A percentile compares a stretch with the other conserved stretches of the same genome.
Conservation (phyloP, 495 filamentous ascomycete species). For the Chaetomidium leptoderma region DNA sequence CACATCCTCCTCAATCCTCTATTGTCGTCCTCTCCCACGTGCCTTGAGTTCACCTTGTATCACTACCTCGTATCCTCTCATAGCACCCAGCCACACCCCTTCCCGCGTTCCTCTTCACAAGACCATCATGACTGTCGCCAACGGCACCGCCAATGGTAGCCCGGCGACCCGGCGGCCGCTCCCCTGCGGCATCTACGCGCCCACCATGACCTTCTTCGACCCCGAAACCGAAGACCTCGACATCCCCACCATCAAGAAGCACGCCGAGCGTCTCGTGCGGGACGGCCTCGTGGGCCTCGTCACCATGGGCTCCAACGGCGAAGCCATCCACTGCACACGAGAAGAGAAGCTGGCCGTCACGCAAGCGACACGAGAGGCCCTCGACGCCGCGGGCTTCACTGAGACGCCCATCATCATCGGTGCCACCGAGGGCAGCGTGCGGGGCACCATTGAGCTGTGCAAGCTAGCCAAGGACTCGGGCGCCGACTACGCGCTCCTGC, state of each 20-base stretch:
- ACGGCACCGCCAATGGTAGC: constrained; percentile 37
- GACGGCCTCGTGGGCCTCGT: constrained; percentile 79
- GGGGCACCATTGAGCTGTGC: constrained; percentile 69
- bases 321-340: constrained; percentile 76
- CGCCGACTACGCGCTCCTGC: constrained; percentile 71
- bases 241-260: constrained; percentile 68
- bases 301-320: constrained; percentile 86
- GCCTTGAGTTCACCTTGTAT: background rate
- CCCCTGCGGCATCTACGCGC: constrained; percentile 80
- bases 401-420: constrained; percentile 77
- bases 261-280: constrained; percentile 75
- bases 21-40: constrained; percentile 13
- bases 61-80: background rate
- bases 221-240: constrained; percentile 78
- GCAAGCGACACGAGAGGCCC: constrained; percentile 71
- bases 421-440: constrained; percentile 71
- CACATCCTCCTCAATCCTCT: constrained; percentile 15
- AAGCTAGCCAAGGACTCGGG: constrained; percentile 64
- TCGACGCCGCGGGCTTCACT: constrained; percentile 74
- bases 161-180: constrained; percentile 55
- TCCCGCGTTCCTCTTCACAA: background rate
- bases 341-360: constrained; percentile 74
- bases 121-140: constrained; percentile 36
- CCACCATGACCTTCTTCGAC: constrained; percentile 89
- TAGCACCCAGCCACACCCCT: background rate